Conservation (phyloP, 2,329 filamentous ascomycete species). For the Cladosporium sp. region DNA sequence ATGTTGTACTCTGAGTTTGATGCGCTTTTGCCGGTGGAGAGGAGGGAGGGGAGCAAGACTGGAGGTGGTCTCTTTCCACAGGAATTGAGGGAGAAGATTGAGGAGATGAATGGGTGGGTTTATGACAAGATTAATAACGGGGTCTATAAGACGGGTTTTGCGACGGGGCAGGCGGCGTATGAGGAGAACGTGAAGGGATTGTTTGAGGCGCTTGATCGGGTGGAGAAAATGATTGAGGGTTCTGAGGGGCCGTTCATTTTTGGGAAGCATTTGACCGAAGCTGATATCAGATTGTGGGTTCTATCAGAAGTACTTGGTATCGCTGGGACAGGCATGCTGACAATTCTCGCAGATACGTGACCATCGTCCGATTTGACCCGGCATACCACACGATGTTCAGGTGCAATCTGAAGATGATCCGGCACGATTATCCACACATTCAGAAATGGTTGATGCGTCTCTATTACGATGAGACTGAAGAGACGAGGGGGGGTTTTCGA, state of each 20-base stretch:
- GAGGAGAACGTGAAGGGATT: slow-evolving; percentile 70
- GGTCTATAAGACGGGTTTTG: slow-evolving; percentile 68
- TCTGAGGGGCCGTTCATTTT: slow-evolving; percentile 68
- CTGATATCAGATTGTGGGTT: slow-evolving; percentile 70
- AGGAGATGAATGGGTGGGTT: slow-evolving; percentile 77
- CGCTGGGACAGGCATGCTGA: neutral
- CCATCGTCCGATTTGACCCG: slow-evolving; percentile 70
- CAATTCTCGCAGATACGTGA: slow-evolving; percentile 51
- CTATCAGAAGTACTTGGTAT: neutral
- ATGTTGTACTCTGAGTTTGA: slow-evolving; percentile 87
- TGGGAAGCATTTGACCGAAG: slow-evolving; percentile 75
- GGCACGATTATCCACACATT: slow-evolving; percentile 59
- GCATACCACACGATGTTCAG: slow-evolving; percentile 89
- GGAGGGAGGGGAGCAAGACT: slow-evolving; percentile 56
- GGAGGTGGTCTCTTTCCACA: slow-evolving; percentile 68
- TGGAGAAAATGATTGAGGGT: slow-evolving; percentile 68
- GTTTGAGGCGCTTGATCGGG: slow-evolving; percentile 75
- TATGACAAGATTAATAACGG: slow-evolving; percentile 65
- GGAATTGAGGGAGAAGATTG: slow-evolving; percentile 67
- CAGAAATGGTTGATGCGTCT: slow-evolving; percentile 50
- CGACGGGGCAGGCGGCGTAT: slow-evolving; percentile 80
- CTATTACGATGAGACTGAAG: slow-evolving; percentile 50
- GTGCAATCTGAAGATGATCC: slow-evolving; percentile 65
- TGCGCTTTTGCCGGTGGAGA: slow-evolving; percentile 48
- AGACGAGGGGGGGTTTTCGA: slow-evolving; percentile 47